Conservation (phyloP, 2,329 filamentous ascomycete genomes). For the Penicillium sclerotigenum region DNA sequence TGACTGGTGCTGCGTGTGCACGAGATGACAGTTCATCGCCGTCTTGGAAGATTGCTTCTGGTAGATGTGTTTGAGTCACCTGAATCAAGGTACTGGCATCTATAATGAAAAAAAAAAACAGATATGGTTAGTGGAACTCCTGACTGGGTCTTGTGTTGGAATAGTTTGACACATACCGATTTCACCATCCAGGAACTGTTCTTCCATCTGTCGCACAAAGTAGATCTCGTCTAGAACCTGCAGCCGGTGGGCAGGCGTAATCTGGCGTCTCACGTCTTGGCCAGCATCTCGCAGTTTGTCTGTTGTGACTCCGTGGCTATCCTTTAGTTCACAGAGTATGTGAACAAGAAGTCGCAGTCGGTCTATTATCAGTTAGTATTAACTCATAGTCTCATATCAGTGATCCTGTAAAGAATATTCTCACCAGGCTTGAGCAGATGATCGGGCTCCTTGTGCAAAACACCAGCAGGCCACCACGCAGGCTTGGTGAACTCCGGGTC, state of each 20-base stretch:
- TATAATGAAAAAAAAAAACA: not conserved
- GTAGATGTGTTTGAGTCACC: constrained; percentile 20
- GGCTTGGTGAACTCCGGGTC: constrained; percentile 37
- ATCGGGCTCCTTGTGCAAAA: constrained; percentile 34
- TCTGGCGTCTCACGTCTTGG: constrained; percentile 34
- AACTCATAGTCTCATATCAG: not conserved
- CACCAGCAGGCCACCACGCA: constrained; percentile 34
- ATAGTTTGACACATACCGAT: constrained; percentile 22
- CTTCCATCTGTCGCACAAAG: constrained; percentile 34
- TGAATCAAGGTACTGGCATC: constrained; percentile 22
- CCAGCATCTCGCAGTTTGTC: constrained; percentile 35
- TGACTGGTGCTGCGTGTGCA: constrained; percentile 8
- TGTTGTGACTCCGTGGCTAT: constrained; percentile 33
- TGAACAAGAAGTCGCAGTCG: constrained; percentile 33
- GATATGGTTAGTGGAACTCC: not conserved
- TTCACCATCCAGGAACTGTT: constrained; percentile 29
- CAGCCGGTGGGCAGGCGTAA: constrained; percentile 28
- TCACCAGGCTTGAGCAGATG: constrained; percentile 34
- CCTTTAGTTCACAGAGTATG: constrained; percentile 35
- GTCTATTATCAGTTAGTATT: constrained; percentile 18
- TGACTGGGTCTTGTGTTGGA: too few relatives aligned
- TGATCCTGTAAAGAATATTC: not conserved
- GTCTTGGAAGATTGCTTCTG: constrained; percentile 14
- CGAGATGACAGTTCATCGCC: constrained; percentile 4
- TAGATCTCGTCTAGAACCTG: constrained; percentile 37